Conservation (phyloP, 352 stramenopile species). For the Phytophthora sp. region DNA sequence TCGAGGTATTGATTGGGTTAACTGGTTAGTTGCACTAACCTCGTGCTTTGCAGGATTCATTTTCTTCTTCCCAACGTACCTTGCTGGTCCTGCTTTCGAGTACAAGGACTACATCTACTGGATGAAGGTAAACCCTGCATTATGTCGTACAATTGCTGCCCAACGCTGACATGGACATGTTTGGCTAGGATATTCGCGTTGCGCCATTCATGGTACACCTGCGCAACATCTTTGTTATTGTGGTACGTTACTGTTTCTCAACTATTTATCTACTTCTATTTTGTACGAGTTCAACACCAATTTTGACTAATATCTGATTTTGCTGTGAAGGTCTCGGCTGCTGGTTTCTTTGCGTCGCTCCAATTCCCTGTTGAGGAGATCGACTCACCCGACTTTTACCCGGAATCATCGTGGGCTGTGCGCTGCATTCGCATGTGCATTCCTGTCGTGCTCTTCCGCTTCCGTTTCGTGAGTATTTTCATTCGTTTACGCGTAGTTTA, state of each 20-base stretch:
- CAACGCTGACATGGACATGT: not conserved
- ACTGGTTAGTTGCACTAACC: not conserved
- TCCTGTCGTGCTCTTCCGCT: constrained; percentile 80
- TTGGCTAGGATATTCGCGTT: constrained; percentile 53
- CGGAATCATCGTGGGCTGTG: constrained; percentile 56
- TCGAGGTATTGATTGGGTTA: not conserved
- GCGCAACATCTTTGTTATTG: constrained; percentile 76
- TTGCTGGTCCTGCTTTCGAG: constrained; percentile 83
- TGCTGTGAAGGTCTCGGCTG: constrained; percentile 56
- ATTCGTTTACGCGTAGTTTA: not conserved
- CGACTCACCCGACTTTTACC: constrained; percentile 77
- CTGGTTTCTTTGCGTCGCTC: constrained; percentile 74
- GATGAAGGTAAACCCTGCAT: constrained; percentile 56
- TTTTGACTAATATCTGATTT: not conserved
- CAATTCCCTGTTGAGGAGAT: constrained; percentile 83
- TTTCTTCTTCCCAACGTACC: constrained; percentile 90
- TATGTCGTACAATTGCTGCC: not conserved
- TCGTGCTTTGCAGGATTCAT: constrained; percentile 61
- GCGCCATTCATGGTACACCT: constrained; percentile 70
- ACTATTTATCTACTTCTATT: no score
- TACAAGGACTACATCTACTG: constrained; percentile 87
- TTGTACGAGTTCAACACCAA: not conserved
- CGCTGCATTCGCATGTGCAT: constrained; percentile 81
- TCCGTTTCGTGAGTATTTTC: constrained; percentile 71
- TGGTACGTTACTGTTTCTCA: no score